A percentile compares a stretch with the other conserved stretches of the same genome.
Evolutionary conservation across 305 asterid genomes (phyloP).

Genomic region (Fraxinus xanthoxyloides): DNA sequence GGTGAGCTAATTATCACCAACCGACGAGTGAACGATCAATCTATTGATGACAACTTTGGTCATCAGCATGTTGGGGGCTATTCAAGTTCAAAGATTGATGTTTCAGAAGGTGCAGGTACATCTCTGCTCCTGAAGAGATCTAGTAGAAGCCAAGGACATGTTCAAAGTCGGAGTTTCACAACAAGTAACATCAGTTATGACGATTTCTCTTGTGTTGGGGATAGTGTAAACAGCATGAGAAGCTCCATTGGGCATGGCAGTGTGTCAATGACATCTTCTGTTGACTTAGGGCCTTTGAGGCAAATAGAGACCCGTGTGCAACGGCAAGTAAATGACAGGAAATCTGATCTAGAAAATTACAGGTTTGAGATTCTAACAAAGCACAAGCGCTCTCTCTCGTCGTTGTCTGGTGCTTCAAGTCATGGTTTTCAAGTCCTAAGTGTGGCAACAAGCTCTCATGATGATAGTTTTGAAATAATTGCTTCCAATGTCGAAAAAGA

Average conservation of each 20-base stretch:
- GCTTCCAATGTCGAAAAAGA: conserved; percentile 36
- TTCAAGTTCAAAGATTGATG: conserved; percentile 41
- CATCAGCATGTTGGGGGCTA: conserved; percentile 23
- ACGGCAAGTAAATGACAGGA: conserved; percentile 64
- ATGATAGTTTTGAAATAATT: conserved; percentile 45
- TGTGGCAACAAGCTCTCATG: conserved; percentile 47
- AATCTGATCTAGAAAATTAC: conserved; percentile 61
- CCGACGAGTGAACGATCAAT: conserved; percentile 33
- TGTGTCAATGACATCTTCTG: conserved; percentile 77
- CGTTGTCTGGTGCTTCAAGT: conserved; percentile 72
- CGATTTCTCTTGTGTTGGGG: conserved; percentile 77
- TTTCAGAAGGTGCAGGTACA: conserved; percentile 66
- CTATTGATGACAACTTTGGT: conserved; percentile 30
- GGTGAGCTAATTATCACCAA: conserved; percentile 21
- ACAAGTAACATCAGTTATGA: conserved; percentile 74
- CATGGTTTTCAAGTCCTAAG: conserved; percentile 49
- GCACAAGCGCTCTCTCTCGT: conserved; percentile 67
- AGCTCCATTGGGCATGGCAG: conserved; percentile 77
- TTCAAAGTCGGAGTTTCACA: conserved; percentile 74
- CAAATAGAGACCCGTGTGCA: conserved; percentile 53
- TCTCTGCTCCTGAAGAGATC: conserved; percentile 68
- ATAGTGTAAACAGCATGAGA: conserved; percentile 68
- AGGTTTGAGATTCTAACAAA: conserved; percentile 46
- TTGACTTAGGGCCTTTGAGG: conserved; percentile 70
- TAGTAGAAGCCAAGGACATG: conserved; percentile 54